Evolutionary conservation across 192 early-diverging fungal genomes (phyloP).

Genomic region (Dimargaris xerosporica): DNA sequence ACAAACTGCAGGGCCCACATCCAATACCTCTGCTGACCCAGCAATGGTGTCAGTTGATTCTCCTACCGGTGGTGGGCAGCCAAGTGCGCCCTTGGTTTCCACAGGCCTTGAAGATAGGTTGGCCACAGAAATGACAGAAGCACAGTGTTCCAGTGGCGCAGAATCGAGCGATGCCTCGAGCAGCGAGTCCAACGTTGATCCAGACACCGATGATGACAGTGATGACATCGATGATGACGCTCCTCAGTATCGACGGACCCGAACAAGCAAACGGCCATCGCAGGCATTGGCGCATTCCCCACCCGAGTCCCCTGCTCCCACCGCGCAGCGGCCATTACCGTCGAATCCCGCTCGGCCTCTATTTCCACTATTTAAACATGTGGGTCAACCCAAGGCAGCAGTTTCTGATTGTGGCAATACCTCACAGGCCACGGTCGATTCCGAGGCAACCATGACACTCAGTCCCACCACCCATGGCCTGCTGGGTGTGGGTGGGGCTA

Average conservation of each 20-base stretch:
- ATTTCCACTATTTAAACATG: neutral
- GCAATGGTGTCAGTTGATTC: neutral
- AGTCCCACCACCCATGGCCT: slow-evolving; percentile 6
- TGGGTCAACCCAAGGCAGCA: neutral
- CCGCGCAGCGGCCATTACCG: neutral
- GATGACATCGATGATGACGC: neutral
- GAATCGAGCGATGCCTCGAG: neutral
- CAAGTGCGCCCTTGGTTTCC: neutral
- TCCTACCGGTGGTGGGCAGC: neutral
- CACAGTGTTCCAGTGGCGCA: neutral
- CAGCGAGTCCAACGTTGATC: neutral
- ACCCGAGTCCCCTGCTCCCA: neutral
- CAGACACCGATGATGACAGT: neutral
- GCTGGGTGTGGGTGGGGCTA: neutral
- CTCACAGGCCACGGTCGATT: neutral
- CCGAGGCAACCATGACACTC: slow-evolving; percentile 3
- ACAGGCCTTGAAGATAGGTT: neutral
- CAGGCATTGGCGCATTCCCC: neutral
- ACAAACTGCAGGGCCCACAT: neutral
- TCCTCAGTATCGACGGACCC: neutral
- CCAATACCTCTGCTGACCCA: neutral
- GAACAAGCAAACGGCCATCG: neutral
- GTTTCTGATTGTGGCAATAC: too few species aligned
- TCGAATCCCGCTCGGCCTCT: neutral
- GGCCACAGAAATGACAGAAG: neutral